Base-by-base conservation (phyloP, 2,329 filamentous ascomycete genomes). In the Venturia asperata region DNA sequence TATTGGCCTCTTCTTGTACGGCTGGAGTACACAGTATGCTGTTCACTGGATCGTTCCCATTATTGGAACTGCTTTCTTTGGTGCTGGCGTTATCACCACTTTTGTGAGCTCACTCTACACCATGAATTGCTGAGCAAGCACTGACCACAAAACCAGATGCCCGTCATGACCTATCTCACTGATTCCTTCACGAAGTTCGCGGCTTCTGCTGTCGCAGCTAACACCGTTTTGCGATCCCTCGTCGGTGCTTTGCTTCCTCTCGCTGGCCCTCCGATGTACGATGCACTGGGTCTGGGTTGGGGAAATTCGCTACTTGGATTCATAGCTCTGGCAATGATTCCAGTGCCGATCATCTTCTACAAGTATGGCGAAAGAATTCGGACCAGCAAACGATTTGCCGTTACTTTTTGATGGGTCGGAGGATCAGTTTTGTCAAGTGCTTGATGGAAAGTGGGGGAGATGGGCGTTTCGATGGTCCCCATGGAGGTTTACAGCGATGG, bases 181-280 rank as follows among this genome's bases (percentile, higher is more conserved):
- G 77, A 79, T 64, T 74, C 76, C 0, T 79, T 76, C 58, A 77
- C 75, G 1, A 66, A 73, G 0, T 74, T 77, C 65, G 77, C 77
- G 0, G 77, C 77, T 1, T 75, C 72, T 62, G 77, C 76, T 0
- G 74, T 77, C 69, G 76, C 77, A 1, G 77, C 78, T 15, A 76
- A 71, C 56, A 77, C 76, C 0, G 74, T 79, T 5, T 66, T 77
- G 47, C 69, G 77, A 17, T 74, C 71, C 62, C 52, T 77, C 19
- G 67, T 68, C 60, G 78, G 75, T 7, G 76, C 76, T 0, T 67
- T 79, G 27, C 68, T 79, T 37, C 77, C 77, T 19, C 70, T 79
- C 41, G 74, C 71, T 30, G 75, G 72, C 58, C 71, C 72, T 62
- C 70, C 71, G n/a, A 74, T 79, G 73, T 79, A 78, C 65, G 70